Percentiles rank a stretch among this genome's conserved stretches.
Evolutionary conservation across 345 rosid species (phyloP).

Genomic region (Carallia brachiata): DNA sequence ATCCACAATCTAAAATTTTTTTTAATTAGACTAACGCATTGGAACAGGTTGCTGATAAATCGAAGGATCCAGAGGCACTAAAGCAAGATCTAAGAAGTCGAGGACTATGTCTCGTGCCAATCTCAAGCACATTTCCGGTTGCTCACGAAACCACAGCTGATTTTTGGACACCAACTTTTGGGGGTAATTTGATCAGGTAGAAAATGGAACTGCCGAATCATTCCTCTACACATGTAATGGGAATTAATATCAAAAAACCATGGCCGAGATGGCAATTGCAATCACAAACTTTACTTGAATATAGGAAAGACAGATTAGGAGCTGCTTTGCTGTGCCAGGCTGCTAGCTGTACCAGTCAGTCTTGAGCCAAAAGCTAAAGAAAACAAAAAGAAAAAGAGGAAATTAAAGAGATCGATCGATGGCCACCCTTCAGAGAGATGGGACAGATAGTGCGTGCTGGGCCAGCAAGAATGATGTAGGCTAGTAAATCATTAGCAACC

Average conservation of each 20-base stretch:
- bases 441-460: slow-evolving; percentile 27
- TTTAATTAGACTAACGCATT: neutral
- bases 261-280: slow-evolving; percentile 1
- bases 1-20: neutral
- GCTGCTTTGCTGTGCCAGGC: slow-evolving; percentile 38
- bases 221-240: neutral
- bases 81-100: slow-evolving; percentile 28
- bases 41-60: slow-evolving; percentile 4
- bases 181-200: slow-evolving; percentile 32
- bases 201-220: neutral
- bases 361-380: slow-evolving; percentile 37
- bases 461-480: slow-evolving; percentile 43
- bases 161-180: slow-evolving; percentile 36
- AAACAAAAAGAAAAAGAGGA: slow-evolving; percentile 18
- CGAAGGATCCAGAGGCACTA: slow-evolving; percentile 8
- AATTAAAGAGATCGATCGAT: slow-evolving; percentile 12
- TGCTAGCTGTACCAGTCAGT: slow-evolving; percentile 38
- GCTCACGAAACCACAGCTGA: slow-evolving; percentile 28
- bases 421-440: slow-evolving; percentile 32
- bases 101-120: slow-evolving; percentile 31
- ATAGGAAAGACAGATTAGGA: slow-evolving; percentile 26
- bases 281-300: slow-evolving; percentile 14
- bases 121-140: slow-evolving; percentile 34
- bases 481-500: slow-evolving; percentile 39
- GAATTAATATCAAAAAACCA: neutral